Conservation (phyloP, 768 basidiomycete species). For the Tylopilus felleus region DNA sequence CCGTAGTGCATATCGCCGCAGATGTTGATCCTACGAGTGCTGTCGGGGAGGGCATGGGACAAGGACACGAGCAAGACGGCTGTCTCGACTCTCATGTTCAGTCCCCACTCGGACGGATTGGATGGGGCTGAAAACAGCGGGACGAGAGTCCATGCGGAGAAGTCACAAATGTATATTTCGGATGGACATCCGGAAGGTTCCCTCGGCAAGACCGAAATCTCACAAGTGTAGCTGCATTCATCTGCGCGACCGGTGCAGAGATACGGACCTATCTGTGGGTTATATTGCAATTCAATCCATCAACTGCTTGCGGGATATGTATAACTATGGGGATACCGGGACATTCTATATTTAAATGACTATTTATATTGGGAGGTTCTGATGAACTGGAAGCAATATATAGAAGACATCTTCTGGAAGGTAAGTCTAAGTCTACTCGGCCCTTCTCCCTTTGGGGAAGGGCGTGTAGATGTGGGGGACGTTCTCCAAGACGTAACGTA, state of each 20-base stretch:
- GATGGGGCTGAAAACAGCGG: too few relatives aligned
- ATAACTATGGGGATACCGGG: background rate
- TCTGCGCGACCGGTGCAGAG: background rate
- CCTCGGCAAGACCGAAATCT: background rate
- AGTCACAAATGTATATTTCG: too few relatives aligned
- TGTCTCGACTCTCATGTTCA: too few relatives aligned
- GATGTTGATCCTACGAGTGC: slow-evolving; percentile 23
- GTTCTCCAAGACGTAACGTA: too few relatives aligned
- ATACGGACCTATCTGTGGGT: background rate
- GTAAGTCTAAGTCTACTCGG: too few relatives aligned
- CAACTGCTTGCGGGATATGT: background rate
- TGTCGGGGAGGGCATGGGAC: slow-evolving; percentile 14
- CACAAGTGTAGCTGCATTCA: background rate
- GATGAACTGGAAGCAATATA: too few relatives aligned
- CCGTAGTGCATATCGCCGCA: slow-evolving; percentile 27
- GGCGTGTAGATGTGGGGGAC: too few relatives aligned
- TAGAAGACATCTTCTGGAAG: too few relatives aligned
- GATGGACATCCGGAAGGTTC: too few relatives aligned
- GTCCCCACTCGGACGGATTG: too few relatives aligned
- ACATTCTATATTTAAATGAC: background rate
- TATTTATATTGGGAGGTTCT: background rate
- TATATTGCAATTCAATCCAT: background rate
- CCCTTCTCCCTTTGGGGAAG: too few relatives aligned
- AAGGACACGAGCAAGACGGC: background rate
- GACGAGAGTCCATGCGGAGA: too few relatives aligned